Percentiles rank a stretch among this genome's conserved stretches.
Conservation (phyloP, 768 basidiomycete genomes). For the Daedaleopsis nitida region DNA sequence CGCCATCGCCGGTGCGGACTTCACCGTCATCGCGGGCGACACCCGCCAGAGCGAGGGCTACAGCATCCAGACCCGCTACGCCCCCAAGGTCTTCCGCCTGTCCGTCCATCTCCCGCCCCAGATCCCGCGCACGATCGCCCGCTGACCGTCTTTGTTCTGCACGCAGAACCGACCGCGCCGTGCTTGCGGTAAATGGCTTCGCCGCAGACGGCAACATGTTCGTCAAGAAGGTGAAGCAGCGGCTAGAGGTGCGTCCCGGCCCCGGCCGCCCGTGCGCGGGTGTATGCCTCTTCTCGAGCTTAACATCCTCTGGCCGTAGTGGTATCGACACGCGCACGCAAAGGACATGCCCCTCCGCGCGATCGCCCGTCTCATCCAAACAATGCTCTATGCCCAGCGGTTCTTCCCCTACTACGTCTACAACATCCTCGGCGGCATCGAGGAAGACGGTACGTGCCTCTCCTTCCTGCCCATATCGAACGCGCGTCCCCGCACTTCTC, state of each 20-base stretch:
- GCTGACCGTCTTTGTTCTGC: neutral
- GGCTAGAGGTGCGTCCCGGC: slow-evolving; percentile 75
- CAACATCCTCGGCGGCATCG: slow-evolving; percentile 94
- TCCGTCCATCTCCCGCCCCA: slow-evolving; percentile 46
- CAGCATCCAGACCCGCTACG: slow-evolving; percentile 96
- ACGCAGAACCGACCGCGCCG: slow-evolving; percentile 85
- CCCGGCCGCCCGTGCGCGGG: neutral
- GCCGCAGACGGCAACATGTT: slow-evolving; percentile 98
- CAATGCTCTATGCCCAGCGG: slow-evolving; percentile 93
- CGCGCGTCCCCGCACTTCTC: neutral
- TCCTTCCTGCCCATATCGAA: neutral
- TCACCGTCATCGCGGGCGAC: slow-evolving; percentile 94
- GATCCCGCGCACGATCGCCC: neutral
- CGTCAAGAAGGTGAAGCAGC: slow-evolving; percentile 93
- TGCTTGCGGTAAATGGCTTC: slow-evolving; percentile 95
- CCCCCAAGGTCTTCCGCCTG: slow-evolving; percentile 93
- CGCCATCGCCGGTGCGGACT: slow-evolving; percentile 91
- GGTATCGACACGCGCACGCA: slow-evolving; percentile 96
- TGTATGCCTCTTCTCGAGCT: neutral
- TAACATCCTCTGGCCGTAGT: slow-evolving; percentile 48
- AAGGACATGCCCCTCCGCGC: slow-evolving; percentile 97
- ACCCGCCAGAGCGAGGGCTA: slow-evolving; percentile 98
- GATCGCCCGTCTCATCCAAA: slow-evolving; percentile 97
- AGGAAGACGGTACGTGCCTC: slow-evolving; percentile 82
- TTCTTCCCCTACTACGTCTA: slow-evolving; percentile 99